These are phyloP conservation scores for Millerozyma acaciae DNA, from an alignment of 805 yeast genomes.

Conservation along the genomic window DNA sequence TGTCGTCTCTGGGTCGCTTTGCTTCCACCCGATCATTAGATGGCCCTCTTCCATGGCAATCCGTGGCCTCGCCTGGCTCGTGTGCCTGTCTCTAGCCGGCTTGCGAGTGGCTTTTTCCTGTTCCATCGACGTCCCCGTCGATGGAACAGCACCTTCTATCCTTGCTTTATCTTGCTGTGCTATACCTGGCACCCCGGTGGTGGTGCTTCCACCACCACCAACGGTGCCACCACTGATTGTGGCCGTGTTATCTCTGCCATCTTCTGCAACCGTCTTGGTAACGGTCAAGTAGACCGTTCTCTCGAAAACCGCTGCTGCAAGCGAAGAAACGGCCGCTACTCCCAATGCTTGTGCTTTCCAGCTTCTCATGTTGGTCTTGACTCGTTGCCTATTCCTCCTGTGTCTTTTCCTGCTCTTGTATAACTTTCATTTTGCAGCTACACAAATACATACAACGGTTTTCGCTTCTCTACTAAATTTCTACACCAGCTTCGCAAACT, in stretches of 20 bases:
- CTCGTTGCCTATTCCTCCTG: no score
- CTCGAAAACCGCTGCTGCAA: neutral
- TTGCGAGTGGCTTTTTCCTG: neutral
- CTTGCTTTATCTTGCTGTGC: neutral
- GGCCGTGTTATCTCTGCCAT: neutral
- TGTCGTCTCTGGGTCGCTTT: neutral
- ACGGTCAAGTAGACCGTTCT: slow-evolving; percentile 1
- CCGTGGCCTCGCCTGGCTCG: neutral
- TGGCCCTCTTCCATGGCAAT: neutral
- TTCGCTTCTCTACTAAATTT: no score
- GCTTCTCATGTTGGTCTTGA: no score
- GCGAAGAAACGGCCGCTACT: neutral
- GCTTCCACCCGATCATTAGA: neutral
- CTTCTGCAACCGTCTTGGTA: neutral
- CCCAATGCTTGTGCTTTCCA: no score
- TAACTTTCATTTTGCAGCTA: no score
- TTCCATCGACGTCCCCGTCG: neutral
- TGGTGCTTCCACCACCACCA: neutral
- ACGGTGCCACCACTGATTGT: neutral
- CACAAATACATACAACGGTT: no score
- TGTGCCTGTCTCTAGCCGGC: neutral
- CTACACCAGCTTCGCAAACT: no score
- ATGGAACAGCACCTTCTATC: neutral
- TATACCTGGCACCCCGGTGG: neutral
- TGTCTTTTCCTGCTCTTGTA: no score